phyloP scores from a whole-genome alignment of 2,329 filamentous ascomycete genomes.

The Trichoderma sp. region DNA sequence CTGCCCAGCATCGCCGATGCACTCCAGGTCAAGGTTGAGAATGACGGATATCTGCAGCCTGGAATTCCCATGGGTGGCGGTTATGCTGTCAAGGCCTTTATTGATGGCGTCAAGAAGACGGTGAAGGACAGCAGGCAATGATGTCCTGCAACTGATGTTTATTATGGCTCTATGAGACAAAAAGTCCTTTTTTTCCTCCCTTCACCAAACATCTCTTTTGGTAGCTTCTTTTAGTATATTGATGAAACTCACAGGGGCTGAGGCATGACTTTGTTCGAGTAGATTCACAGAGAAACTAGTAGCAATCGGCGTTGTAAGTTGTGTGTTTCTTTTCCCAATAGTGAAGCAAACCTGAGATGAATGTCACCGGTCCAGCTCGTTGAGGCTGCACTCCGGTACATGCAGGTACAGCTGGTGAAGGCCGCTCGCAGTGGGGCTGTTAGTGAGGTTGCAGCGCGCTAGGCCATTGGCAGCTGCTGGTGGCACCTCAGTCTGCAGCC shows the following conservation, averaged over 20 bases:
- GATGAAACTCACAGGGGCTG: background rate
- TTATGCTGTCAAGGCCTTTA: conserved; percentile 86
- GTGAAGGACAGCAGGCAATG: conserved; percentile 60
- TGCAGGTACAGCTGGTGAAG: conserved; percentile 19
- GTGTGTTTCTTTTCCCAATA: background rate
- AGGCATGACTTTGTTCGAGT: background rate
- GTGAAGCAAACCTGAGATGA: background rate
- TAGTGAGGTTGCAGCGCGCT: conserved; percentile 17
- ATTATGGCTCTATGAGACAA: conserved; percentile 1
- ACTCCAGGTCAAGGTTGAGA: conserved; percentile 75
- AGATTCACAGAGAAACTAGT: no score
- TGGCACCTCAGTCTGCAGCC: conserved; percentile 6
- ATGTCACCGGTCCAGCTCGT: background rate
- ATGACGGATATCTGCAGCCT: conserved; percentile 79
- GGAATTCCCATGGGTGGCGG: conserved; percentile 84
- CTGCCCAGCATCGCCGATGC: conserved; percentile 88
- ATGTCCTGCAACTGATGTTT: background rate
- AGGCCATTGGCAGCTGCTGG: conserved; percentile 19
- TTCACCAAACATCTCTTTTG: background rate
- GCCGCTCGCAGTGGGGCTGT: conserved; percentile 11
- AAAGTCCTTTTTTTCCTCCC: background rate
- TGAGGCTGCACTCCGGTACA: background rate
- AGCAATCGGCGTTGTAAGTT: background rate
- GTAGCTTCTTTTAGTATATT: background rate
- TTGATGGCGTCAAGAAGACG: conserved; percentile 82